phyloP scores from a whole-genome alignment of 257 asterid species.

The Echites panduratus region DNA sequence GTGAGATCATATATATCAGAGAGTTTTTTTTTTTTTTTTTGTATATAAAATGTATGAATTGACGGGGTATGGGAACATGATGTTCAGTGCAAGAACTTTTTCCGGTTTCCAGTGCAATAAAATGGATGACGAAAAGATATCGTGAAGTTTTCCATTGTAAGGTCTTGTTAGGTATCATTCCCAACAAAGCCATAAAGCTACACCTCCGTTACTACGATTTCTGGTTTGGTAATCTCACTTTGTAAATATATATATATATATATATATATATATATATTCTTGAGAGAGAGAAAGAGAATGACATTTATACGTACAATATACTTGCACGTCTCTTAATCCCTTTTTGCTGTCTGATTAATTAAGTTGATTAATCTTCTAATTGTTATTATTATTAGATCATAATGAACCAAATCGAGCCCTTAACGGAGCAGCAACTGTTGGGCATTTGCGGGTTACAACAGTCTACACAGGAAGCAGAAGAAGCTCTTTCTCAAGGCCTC shows the following conservation, averaged over 20 bases:
- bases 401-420: constrained; percentile 54
- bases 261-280: neutral
- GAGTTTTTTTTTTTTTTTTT: too few species aligned
- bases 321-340: constrained; percentile 11
- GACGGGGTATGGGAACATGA: constrained; percentile 7
- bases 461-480: constrained; percentile 71
- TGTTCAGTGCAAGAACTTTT: constrained; percentile 1
- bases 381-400: constrained; percentile 33
- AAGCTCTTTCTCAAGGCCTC: constrained; percentile 62
- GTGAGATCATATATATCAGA: constrained; percentile 9
- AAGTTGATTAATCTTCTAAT: too few species aligned
- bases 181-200: constrained; percentile 35
- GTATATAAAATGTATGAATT: neutral
- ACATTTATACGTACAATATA: neutral
- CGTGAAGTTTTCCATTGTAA: constrained; percentile 18
- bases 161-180: constrained; percentile 30
- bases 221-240: constrained; percentile 3
- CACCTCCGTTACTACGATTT: constrained; percentile 34
- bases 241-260: neutral
- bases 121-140: constrained; percentile 18
- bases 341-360: neutral
- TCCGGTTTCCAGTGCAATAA: constrained; percentile 1
- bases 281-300: neutral
- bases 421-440: constrained; percentile 58
- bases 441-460: constrained; percentile 71